Percentiles rank a stretch among this genome's conserved stretches.
Evolutionary conservation across 345 rosid genomes (phyloP).

Genomic region (Euphorbia peplus): DNA sequence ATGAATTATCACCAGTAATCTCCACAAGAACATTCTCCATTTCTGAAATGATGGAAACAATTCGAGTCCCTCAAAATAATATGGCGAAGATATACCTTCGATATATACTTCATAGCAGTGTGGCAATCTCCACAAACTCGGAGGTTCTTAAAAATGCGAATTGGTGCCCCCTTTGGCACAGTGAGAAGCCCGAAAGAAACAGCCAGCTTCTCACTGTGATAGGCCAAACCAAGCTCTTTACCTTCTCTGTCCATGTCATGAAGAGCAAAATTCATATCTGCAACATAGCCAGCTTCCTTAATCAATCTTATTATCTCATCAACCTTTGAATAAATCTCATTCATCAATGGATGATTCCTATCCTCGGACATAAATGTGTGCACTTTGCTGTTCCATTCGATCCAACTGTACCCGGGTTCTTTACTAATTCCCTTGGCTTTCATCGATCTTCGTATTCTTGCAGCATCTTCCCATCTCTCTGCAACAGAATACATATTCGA

Average conservation of each 20-base stretch:
- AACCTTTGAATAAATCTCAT: slow-evolving; percentile 63
- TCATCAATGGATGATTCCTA: slow-evolving; percentile 58
- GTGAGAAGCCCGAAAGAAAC: slow-evolving; percentile 73
- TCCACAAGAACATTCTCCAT: slow-evolving; percentile 84
- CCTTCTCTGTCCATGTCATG: slow-evolving; percentile 74
- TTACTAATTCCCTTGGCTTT: slow-evolving; percentile 60
- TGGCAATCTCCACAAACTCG: slow-evolving; percentile 95
- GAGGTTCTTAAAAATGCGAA: slow-evolving; percentile 84
- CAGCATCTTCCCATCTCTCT: slow-evolving; percentile 75
- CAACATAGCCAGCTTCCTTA: slow-evolving; percentile 70
- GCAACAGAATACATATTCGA: slow-evolving; percentile 68
- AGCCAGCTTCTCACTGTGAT: slow-evolving; percentile 91
- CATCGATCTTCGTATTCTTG: slow-evolving; percentile 63
- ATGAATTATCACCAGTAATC: slow-evolving; percentile 65
- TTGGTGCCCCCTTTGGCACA: slow-evolving; percentile 53
- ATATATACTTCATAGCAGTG: slow-evolving; percentile 70
- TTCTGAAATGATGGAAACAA: slow-evolving; percentile 82
- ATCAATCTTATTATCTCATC: slow-evolving; percentile 63
- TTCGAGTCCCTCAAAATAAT: slow-evolving; percentile 84
- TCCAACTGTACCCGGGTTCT: slow-evolving; percentile 93
- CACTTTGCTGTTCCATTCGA: slow-evolving; percentile 52
- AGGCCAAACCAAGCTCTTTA: slow-evolving; percentile 73
- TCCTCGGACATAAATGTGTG: slow-evolving; percentile 77
- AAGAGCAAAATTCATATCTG: slow-evolving; percentile 67
- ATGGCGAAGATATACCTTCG: slow-evolving; percentile 53